These are phyloP conservation scores for Lachnellula cervina DNA, from an alignment of 2,329 filamentous ascomycete genomes.

Conservation along the genomic window DNA sequence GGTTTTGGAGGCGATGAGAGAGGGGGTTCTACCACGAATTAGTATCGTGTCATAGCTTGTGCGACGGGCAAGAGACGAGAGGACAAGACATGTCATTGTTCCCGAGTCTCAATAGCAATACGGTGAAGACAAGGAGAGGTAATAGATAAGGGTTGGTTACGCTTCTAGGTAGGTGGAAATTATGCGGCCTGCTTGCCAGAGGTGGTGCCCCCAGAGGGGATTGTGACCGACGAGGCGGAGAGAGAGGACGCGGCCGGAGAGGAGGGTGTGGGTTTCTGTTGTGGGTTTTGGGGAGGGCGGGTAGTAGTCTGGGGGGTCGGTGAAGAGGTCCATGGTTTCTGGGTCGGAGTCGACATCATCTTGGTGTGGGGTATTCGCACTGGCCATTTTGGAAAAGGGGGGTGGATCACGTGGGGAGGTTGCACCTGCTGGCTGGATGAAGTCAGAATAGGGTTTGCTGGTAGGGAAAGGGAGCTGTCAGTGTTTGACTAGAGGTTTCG, in stretches of 20 bases:
- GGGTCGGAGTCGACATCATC: constrained; percentile 17
- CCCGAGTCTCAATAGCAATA: no score
- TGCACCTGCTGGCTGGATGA: background rate
- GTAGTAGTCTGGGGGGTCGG: constrained; percentile 77
- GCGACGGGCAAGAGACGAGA: no score
- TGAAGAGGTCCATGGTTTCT: constrained; percentile 53
- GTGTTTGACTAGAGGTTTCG: background rate
- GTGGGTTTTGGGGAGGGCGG: constrained; percentile 72
- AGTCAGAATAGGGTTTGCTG: background rate
- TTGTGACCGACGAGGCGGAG: constrained; percentile 82
- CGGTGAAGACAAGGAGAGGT: no score
- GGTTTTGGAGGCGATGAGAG: constrained; percentile 59
- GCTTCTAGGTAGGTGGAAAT: constrained; percentile 76
- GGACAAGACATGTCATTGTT: no score
- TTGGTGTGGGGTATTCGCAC: background rate
- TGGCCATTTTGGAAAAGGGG: constrained; percentile 3
- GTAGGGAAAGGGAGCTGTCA: background rate
- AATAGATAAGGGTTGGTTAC: no score
- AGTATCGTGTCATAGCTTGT: no score
- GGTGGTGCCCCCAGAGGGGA: constrained; percentile 81
- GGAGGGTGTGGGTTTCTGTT: constrained; percentile 64
- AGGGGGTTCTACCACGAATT: no score
- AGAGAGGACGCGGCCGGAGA: constrained; percentile 47
- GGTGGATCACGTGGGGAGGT: constrained; percentile 14
- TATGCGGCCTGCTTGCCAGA: constrained; percentile 86